Evolutionary conservation across 352 stramenopile species (phyloP).

Genomic region (Phytopythium chamaehyphon): DNA sequence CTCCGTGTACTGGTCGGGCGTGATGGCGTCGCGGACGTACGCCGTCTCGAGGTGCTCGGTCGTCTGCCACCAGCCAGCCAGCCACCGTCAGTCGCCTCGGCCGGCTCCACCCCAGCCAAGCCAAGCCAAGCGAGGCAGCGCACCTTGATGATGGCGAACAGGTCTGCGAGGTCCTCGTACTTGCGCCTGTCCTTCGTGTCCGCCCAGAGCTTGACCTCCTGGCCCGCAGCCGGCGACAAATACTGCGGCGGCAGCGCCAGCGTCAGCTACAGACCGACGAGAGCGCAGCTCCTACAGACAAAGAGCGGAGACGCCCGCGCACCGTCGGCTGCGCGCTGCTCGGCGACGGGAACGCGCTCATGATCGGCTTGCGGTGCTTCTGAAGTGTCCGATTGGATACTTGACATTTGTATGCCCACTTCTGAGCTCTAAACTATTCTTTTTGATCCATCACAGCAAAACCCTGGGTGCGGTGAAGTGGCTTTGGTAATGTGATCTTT

Average conservation of each 20-base stretch:
- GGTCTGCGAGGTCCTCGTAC: conserved; percentile 86
- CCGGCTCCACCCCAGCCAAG: too few species aligned
- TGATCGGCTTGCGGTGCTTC: too few species aligned
- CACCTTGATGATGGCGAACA: conserved; percentile 97
- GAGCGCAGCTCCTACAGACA: background rate
- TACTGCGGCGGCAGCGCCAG: background rate
- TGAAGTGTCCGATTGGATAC: too few species aligned
- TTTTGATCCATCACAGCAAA: too few species aligned
- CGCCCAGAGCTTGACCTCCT: conserved; percentile 80
- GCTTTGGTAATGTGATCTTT: too few species aligned
- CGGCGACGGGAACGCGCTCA: conserved; percentile 3
- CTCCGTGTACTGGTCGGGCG: conserved; percentile 92
- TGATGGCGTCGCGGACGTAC: conserved; percentile 95
- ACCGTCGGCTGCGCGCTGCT: background rate
- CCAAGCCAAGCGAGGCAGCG: background rate
- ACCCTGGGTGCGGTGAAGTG: too few species aligned
- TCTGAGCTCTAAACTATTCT: too few species aligned
- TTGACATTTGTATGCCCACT: too few species aligned
- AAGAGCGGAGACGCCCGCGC: background rate
- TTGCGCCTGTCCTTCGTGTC: conserved; percentile 85
- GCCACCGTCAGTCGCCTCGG: too few species aligned
- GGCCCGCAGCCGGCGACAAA: background rate
- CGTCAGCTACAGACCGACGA: background rate
- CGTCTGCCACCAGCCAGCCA: conserved; percentile 31
- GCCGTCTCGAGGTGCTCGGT: conserved; percentile 97